Evolutionary conservation across 257 asterid species (phyloP).

Genomic region (Gynochthodes officinalis): DNA sequence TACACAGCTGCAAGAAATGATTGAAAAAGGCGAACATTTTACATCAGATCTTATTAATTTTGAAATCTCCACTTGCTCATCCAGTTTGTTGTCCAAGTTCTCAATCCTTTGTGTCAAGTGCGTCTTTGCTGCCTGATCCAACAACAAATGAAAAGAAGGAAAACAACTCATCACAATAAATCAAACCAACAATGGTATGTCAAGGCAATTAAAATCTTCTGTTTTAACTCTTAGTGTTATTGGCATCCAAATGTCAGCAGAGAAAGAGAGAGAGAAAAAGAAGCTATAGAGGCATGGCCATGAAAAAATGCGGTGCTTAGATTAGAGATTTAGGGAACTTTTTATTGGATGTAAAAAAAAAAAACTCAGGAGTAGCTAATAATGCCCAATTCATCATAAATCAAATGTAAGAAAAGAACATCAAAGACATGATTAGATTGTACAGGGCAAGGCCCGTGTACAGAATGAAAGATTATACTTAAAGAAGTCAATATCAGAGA

Average conservation of each 20-base stretch:
- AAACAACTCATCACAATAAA: background rate
- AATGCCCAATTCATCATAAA: background rate
- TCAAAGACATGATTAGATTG: background rate
- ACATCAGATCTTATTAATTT: slow-evolving; percentile 71
- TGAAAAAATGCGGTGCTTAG: background rate
- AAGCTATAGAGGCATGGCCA: background rate
- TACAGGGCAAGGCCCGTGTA: background rate
- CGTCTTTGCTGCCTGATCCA: slow-evolving; percentile 67
- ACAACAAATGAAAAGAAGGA: slow-evolving; percentile 27
- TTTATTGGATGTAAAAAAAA: no score
- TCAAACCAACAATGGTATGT: background rate
- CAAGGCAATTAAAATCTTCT: background rate
- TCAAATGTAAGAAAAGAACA: background rate
- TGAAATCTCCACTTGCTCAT: slow-evolving; percentile 83
- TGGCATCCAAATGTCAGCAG: background rate
- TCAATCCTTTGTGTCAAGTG: slow-evolving; percentile 94
- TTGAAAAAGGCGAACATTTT: slow-evolving; percentile 2
- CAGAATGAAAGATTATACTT: background rate
- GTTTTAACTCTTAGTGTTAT: background rate
- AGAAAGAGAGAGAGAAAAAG: background rate
- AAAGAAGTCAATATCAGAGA: background rate
- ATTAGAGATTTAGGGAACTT: background rate
- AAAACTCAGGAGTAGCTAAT: background rate
- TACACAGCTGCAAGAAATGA: background rate
- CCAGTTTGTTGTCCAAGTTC: slow-evolving; percentile 85